These are phyloP conservation scores for Monascus ruber DNA, from an alignment of 2,329 filamentous ascomycete genomes.

Conservation along the genomic window DNA sequence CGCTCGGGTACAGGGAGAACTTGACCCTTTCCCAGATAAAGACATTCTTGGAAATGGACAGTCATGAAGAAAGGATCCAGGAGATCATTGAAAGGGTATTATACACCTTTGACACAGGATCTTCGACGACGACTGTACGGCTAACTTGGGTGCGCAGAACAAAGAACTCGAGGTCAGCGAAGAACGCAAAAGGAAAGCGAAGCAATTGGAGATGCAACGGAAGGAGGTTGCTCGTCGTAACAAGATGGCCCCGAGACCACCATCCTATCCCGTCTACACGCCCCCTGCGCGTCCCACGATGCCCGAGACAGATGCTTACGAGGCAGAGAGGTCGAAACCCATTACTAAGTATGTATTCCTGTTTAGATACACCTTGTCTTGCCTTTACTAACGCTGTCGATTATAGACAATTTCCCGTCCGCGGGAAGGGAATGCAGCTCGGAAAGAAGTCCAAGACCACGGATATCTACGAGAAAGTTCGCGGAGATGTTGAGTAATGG, in stretches of 20 bases:
- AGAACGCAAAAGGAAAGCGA: slow-evolving; percentile 96
- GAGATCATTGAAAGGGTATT: slow-evolving; percentile 84
- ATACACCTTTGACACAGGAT: slow-evolving; percentile 1
- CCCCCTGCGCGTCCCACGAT: slow-evolving; percentile 62
- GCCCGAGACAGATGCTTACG: slow-evolving; percentile 85
- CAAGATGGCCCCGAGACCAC: slow-evolving; percentile 56
- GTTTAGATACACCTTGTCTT: background rate
- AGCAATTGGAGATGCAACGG: slow-evolving; percentile 96
- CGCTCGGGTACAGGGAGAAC: slow-evolving; percentile 91
- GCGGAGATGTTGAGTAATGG: slow-evolving; percentile 48
- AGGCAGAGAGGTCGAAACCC: slow-evolving; percentile 92
- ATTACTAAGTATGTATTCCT: slow-evolving; percentile 56
- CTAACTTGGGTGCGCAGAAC: slow-evolving; percentile 50
- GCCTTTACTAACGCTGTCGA: slow-evolving; percentile 23
- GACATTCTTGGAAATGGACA: slow-evolving; percentile 98
- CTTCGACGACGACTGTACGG: slow-evolving; percentile 11
- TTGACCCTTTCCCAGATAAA: slow-evolving; percentile 94
- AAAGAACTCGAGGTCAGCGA: slow-evolving; percentile 97
- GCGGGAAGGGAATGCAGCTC: slow-evolving; percentile 97
- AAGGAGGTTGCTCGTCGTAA: slow-evolving; percentile 81
- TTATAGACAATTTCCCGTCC: slow-evolving; percentile 48
- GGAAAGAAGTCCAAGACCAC: slow-evolving; percentile 98
- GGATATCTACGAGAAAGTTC: slow-evolving; percentile 93
- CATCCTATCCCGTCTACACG: slow-evolving; percentile 81
- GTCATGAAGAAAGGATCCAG: slow-evolving; percentile 96